Evolutionary conservation across 345 rosid species (phyloP).

Genomic region (Capsella bursapastoris): DNA sequence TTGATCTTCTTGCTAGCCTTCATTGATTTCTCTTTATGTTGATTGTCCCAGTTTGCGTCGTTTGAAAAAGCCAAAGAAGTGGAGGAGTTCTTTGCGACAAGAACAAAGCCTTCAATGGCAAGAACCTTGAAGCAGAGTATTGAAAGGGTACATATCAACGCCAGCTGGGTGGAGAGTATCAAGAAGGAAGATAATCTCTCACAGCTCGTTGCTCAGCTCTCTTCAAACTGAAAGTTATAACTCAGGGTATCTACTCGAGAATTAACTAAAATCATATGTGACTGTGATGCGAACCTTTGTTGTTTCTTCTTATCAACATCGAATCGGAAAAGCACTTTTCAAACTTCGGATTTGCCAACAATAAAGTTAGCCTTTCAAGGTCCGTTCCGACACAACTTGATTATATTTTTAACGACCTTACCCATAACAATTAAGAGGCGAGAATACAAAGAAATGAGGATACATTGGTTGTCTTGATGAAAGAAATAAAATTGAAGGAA

Average conservation of each 20-base stretch:
- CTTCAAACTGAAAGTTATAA: slow-evolving; percentile 21
- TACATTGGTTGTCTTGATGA: neutral
- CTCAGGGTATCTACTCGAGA: slow-evolving; percentile 1
- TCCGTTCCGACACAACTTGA: neutral
- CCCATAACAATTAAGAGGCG: too few species aligned
- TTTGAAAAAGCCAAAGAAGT: slow-evolving; percentile 76
- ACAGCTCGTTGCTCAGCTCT: slow-evolving; percentile 55
- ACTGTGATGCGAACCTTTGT: slow-evolving; percentile 8
- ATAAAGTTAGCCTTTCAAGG: slow-evolving; percentile 8
- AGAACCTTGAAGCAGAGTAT: slow-evolving; percentile 97
- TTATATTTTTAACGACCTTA: too few species aligned
- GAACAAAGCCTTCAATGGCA: slow-evolving; percentile 60
- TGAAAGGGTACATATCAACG: slow-evolving; percentile 71
- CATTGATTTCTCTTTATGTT: neutral
- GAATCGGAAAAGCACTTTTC: neutral
- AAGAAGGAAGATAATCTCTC: slow-evolving; percentile 58
- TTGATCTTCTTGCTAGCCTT: neutral
- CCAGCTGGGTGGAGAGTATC: slow-evolving; percentile 80
- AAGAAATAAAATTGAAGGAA: too few species aligned
- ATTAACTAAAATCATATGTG: slow-evolving; percentile 1
- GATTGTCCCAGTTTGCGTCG: slow-evolving; percentile 72
- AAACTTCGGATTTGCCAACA: slow-evolving; percentile 11
- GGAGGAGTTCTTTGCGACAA: slow-evolving; percentile 78
- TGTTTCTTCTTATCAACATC: slow-evolving; percentile 6
- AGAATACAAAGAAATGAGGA: too few species aligned